phyloP scores from a whole-genome alignment of 2,329 filamentous ascomycete species.

The Verticillium longisporum region DNA sequence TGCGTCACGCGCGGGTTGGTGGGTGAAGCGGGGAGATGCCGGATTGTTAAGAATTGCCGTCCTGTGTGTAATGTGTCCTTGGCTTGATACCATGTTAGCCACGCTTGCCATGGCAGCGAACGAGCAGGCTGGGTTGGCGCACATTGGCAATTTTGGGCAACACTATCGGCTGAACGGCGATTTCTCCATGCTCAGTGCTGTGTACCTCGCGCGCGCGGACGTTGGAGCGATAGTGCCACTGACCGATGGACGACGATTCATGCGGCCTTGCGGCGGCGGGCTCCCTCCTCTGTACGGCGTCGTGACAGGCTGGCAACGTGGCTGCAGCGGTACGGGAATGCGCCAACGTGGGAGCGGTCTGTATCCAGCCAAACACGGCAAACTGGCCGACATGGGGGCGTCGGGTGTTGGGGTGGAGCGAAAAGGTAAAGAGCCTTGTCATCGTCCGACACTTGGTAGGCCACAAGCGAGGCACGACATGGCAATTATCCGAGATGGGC shows the following conservation, averaged over 20 bases:
- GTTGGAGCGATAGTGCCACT: background rate
- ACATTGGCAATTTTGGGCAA: background rate
- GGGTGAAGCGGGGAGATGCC: background rate
- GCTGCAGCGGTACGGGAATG: background rate
- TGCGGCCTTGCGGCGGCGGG: background rate
- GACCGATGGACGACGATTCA: background rate
- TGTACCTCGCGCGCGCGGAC: background rate
- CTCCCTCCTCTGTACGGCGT: background rate
- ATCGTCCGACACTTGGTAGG: background rate
- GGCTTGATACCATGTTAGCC: background rate
- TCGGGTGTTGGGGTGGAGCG: background rate
- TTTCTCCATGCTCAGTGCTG: background rate
- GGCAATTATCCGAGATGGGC: background rate
- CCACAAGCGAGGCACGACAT: background rate
- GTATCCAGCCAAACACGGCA: background rate
- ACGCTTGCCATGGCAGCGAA: background rate
- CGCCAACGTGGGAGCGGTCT: background rate
- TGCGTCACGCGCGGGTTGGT: background rate
- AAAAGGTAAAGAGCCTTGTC: background rate
- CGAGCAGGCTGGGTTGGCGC: background rate
- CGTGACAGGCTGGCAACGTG: background rate
- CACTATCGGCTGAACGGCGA: background rate
- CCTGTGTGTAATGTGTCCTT: background rate
- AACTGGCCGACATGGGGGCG: background rate
- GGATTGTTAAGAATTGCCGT: background rate